phyloP scores from a whole-genome alignment of 331 rosid species.

The Arachis monticola region DNA sequence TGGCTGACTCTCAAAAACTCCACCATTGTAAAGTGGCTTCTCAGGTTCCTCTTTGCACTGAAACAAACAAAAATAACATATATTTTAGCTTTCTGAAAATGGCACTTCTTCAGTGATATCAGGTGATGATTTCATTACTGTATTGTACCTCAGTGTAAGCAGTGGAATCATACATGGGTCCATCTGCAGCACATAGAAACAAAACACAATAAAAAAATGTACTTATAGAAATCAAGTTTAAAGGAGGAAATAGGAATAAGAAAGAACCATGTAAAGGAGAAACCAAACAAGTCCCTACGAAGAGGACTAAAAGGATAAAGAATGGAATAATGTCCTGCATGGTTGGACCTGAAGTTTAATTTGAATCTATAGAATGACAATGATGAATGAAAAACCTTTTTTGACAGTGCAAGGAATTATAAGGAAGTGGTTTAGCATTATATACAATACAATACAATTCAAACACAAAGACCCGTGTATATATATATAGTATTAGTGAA shows the following conservation, averaged over 20 bases:
- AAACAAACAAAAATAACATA: not conserved
- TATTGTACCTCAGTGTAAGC: slow-evolving; percentile 71
- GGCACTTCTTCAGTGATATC: no score
- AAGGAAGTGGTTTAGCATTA: not conserved
- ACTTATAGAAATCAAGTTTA: not conserved
- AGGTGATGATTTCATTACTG: no score
- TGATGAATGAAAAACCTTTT: slow-evolving; percentile 4
- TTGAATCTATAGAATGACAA: slow-evolving; percentile 11
- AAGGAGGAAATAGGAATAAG: slow-evolving; percentile 23
- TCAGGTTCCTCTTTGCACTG: slow-evolving; percentile 63
- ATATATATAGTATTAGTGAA: not conserved
- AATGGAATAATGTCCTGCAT: slow-evolving; percentile 33
- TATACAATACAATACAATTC: no score
- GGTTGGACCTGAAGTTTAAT: not conserved
- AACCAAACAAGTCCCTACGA: slow-evolving; percentile 35
- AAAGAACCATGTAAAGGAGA: slow-evolving; percentile 54
- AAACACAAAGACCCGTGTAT: slow-evolving; percentile 32
- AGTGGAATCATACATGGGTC: slow-evolving; percentile 80
- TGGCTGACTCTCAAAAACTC: slow-evolving; percentile 42
- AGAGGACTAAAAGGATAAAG: slow-evolving; percentile 27
- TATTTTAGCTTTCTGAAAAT: no score
- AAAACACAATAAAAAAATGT: not conserved
- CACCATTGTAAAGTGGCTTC: slow-evolving; percentile 63
- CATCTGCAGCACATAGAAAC: slow-evolving; percentile 63
- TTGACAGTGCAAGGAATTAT: not conserved